Evolutionary conservation across 495 filamentous ascomycete species (phyloP).

Genomic region (Pyrenopolyporus hunteri): DNA sequence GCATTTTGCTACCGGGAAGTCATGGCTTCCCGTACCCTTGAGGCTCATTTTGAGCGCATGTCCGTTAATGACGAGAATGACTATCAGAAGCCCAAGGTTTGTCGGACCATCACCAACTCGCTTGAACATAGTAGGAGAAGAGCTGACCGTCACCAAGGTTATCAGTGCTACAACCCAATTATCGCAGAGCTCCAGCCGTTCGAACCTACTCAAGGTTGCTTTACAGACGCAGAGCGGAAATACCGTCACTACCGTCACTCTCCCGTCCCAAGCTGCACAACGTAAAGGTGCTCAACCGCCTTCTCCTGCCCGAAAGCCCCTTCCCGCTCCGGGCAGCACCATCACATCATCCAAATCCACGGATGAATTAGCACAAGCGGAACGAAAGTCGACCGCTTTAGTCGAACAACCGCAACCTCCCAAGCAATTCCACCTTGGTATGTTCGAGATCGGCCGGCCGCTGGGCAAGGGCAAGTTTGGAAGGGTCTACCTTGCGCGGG

Average conservation of each 20-base stretch:
- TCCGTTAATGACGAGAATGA: conserved; percentile 85
- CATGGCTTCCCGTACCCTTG: conserved; percentile 63
- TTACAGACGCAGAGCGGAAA: conserved; percentile 69
- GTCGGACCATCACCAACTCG: conserved; percentile 5
- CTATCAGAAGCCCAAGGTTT: conserved; percentile 75
- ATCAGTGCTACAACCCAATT: conserved; percentile 58
- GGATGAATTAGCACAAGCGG: conserved; percentile 58
- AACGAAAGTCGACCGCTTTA: conserved; percentile 57
- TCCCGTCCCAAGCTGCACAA: conserved; percentile 70
- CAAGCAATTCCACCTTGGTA: conserved; percentile 89
- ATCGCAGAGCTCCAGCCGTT: conserved; percentile 64
- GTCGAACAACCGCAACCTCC: conserved; percentile 65
- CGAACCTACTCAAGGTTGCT: conserved; percentile 80
- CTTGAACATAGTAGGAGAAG: not conserved
- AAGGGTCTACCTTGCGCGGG: conserved; percentile 92
- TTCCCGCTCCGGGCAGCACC: conserved; percentile 48
- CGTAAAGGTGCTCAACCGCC: conserved; percentile 43
- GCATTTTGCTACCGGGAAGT: not conserved
- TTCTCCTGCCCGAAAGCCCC: conserved; percentile 46
- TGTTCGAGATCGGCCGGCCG: conserved; percentile 98
- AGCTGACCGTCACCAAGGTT: conserved; percentile 37
- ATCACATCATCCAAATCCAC: conserved; percentile 54
- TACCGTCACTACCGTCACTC: conserved; percentile 64
- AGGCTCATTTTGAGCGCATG: conserved; percentile 81
- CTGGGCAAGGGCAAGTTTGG: conserved; percentile 98